These are phyloP conservation scores for Dioszegia aurantiaca DNA, from an alignment of 768 basidiomycete genomes.

Conservation along the genomic window DNA sequence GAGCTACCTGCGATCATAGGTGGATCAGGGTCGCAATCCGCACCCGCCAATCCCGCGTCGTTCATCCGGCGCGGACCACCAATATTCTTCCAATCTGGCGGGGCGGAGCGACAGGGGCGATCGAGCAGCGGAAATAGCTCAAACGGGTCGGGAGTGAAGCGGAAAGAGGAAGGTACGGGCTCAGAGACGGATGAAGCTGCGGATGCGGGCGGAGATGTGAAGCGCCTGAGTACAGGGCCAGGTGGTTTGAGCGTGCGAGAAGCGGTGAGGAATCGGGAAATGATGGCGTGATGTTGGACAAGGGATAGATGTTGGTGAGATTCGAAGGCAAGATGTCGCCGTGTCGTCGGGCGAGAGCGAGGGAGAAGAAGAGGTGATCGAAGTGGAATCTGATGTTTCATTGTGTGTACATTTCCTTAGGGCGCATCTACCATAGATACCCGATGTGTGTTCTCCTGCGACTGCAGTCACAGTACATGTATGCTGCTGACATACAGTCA, in stretches of 20 bases:
- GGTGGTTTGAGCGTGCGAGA: constrained; percentile 9
- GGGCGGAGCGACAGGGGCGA: constrained; percentile 10
- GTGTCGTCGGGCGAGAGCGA: too few species aligned
- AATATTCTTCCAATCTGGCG: constrained; percentile 37
- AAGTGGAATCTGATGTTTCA: too few species aligned
- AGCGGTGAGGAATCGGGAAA: constrained; percentile 19
- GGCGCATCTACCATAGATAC: too few species aligned
- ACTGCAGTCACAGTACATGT: too few species aligned
- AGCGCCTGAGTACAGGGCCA: constrained; percentile 29
- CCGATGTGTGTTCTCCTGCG: too few species aligned
- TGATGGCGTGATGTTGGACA: constrained; percentile 9
- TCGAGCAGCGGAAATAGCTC: constrained; percentile 1
- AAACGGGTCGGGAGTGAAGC: background rate
- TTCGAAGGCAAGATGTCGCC: too few species aligned
- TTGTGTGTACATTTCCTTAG: too few species aligned
- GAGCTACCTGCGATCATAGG: background rate
- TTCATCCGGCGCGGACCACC: constrained; percentile 34
- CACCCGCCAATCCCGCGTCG: constrained; percentile 26
- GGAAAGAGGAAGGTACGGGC: constrained; percentile 10
- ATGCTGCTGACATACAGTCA: too few species aligned
- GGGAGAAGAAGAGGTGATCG: too few species aligned
- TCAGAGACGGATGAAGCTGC: constrained; percentile 14
- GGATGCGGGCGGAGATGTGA: constrained; percentile 16
- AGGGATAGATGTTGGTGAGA: too few species aligned
- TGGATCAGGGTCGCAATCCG: background rate